Evolutionary conservation across 345 rosid species (phyloP).

Genomic region (Passiflora organensis): DNA sequence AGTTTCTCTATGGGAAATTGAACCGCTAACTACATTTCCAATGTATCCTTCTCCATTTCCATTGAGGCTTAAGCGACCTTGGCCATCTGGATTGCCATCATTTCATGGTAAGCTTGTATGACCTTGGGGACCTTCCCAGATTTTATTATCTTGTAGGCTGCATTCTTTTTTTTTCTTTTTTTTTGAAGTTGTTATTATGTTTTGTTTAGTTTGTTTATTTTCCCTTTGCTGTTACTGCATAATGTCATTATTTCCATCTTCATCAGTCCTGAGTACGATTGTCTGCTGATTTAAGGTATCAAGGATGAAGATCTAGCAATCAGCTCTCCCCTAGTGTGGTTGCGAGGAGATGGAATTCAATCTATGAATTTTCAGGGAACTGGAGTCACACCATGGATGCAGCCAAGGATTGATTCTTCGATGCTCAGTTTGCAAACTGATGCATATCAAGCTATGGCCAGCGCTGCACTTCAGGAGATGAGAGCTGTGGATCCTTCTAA

Average conservation of each 20-base stretch:
- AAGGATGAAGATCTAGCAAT: constrained; percentile 74
- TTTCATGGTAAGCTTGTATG: constrained; percentile 53
- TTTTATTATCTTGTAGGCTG: neutral
- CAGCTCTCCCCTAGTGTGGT: constrained; percentile 79
- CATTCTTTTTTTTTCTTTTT: no score
- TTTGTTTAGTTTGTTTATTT: no score
- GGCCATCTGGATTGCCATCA: constrained; percentile 85
- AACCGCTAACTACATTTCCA: constrained; percentile 92
- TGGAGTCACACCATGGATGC: constrained; percentile 89
- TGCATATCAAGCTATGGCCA: constrained; percentile 87
- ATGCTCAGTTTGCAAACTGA: constrained; percentile 83
- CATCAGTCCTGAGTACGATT: neutral
- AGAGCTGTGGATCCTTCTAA: constrained; percentile 66
- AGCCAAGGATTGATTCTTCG: constrained; percentile 70
- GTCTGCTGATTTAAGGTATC: constrained; percentile 39
- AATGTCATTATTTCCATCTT: neutral
- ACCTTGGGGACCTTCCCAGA: no score
- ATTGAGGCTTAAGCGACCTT: constrained; percentile 88
- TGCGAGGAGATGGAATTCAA: constrained; percentile 58
- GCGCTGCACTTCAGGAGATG: constrained; percentile 85
- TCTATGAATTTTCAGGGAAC: constrained; percentile 65
- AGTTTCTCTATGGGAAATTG: constrained; percentile 98
- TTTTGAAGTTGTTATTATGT: no score
- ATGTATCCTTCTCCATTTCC: constrained; percentile 97
- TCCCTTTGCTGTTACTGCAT: no score